These are phyloP conservation scores for Alternaria incomplexa DNA, from an alignment of 2,329 filamentous ascomycete genomes.

Conservation along the genomic window DNA sequence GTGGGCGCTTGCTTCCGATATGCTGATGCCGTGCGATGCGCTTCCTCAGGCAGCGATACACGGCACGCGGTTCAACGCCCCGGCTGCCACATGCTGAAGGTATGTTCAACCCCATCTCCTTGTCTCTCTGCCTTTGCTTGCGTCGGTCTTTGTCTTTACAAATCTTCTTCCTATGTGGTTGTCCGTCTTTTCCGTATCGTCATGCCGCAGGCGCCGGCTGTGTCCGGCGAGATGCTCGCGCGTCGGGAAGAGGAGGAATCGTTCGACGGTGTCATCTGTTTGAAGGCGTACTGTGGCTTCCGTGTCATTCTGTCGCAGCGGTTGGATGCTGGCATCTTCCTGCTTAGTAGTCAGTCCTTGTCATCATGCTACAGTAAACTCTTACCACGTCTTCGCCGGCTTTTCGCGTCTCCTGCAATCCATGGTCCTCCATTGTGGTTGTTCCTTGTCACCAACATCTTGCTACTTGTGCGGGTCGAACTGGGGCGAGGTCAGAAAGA, in stretches of 20 bases:
- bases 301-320: not conserved
- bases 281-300: not conserved
- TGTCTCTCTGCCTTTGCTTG: not conserved
- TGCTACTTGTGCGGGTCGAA: not conserved
- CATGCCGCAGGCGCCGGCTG: not conserved
- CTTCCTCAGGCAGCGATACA: not conserved
- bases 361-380: not conserved
- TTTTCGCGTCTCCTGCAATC: not conserved
- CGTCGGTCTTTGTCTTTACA: not conserved
- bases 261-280: not conserved
- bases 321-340: no score
- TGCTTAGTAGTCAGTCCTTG: not conserved
- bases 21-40: not conserved
- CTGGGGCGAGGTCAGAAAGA: not conserved
- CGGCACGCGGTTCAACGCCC: not conserved
- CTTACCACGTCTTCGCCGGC: not conserved
- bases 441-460: not conserved
- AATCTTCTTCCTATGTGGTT: accelerated
- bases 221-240: accelerated
- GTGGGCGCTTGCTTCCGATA: not conserved
- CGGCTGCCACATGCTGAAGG: no score
- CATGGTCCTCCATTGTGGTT: not conserved
- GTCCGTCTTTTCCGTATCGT: not conserved
- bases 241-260: not conserved
- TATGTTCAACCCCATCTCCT: not conserved